phyloP scores from a whole-genome alignment of 208 protist species.

The Acanthamoeba royreba region DNA sequence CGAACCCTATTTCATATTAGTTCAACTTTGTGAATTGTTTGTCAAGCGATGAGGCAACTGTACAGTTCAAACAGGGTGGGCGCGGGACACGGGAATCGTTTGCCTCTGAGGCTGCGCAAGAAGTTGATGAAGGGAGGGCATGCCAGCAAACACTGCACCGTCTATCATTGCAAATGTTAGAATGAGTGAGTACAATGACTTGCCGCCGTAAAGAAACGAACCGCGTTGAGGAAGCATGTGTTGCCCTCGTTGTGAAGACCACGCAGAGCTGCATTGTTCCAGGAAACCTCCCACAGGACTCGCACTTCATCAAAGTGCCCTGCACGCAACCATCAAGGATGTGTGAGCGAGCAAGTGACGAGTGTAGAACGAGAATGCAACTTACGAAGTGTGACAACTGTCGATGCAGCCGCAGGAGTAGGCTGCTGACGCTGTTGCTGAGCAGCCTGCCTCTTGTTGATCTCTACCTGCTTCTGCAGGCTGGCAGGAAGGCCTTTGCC shows the following conservation, averaged over 20 bases:
- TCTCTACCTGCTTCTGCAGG: background rate
- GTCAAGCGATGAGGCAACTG: background rate
- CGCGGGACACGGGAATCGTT: background rate
- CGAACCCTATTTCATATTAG: background rate
- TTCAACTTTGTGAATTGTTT: background rate
- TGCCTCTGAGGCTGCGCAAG: background rate
- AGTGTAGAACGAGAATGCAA: background rate
- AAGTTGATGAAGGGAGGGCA: background rate
- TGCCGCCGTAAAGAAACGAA: background rate
- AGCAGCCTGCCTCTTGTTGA: background rate
- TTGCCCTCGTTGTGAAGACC: background rate
- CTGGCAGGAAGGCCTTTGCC: background rate
- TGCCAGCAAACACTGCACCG: background rate
- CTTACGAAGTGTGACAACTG: background rate
- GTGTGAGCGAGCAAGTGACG: too few species aligned
- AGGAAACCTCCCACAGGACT: background rate
- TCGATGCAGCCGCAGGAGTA: background rate
- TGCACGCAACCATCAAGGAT: background rate
- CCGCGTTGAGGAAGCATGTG: slow-evolving; percentile 17
- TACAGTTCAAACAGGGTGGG: background rate
- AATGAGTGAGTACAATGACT: background rate
- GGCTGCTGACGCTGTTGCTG: background rate
- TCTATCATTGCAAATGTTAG: background rate
- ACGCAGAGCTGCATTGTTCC: background rate
- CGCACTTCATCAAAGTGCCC: background rate